Conservation (phyloP, 2,329 filamentous ascomycete genomes). For the Volutella citrinella region DNA sequence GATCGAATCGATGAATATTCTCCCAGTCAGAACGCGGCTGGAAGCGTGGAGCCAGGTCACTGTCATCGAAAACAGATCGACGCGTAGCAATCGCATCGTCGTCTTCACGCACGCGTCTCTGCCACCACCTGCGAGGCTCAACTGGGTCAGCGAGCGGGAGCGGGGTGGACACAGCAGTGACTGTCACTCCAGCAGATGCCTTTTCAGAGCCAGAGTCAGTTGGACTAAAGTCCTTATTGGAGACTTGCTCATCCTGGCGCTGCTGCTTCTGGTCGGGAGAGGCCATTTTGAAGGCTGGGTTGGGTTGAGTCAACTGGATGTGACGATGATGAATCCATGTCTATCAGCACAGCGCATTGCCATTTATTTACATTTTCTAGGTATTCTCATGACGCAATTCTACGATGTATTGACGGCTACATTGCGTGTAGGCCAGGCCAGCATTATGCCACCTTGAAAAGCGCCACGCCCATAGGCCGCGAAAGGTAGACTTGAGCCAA, state of each 20-base stretch:
- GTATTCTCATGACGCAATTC: no score
- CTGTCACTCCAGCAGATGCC: neutral
- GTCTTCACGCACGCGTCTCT: neutral
- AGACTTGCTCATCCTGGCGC: no score
- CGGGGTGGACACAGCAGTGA: no score
- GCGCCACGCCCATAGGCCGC: no score
- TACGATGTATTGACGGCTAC: no score
- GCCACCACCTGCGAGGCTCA: slow-evolving; percentile 1
- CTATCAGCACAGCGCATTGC: neutral
- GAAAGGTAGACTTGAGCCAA: no score
- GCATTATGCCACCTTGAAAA: no score
- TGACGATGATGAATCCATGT: neutral
- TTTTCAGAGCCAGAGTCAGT: neutral
- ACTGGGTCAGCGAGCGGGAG: neutral
- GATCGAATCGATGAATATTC: slow-evolving; percentile 46
- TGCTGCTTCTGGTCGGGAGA: neutral
- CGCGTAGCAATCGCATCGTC: neutral
- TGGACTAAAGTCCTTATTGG: neutral
- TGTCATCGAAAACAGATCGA: neutral
- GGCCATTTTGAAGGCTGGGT: neutral
- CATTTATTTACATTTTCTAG: neutral
- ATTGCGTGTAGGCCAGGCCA: no score
- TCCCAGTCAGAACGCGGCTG: slow-evolving; percentile 22
- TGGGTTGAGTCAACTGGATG: neutral
- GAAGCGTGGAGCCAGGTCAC: no score